Conservation (phyloP, 495 filamentous ascomycete species). For the Stereocaulon alpinum region DNA sequence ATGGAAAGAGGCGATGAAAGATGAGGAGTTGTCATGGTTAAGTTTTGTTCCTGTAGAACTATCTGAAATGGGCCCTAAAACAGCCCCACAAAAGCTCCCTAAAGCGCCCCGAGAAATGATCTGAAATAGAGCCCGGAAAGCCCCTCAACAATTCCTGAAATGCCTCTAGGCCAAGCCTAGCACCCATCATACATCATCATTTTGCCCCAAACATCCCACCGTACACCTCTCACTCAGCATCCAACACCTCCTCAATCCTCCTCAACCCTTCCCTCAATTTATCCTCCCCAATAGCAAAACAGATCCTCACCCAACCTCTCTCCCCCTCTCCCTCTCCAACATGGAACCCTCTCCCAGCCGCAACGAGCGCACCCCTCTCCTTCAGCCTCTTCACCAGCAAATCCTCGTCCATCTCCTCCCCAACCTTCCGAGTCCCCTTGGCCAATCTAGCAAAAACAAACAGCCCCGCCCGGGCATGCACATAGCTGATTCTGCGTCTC, state of each 20-base stretch:
- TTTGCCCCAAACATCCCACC: no score
- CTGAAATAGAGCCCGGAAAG: no score
- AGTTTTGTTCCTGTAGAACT: no score
- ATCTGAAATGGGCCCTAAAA: no score
- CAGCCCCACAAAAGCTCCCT: no score
- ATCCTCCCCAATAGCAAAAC: conserved; percentile 16
- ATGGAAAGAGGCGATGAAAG: no score
- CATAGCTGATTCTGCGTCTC: conserved; percentile 15
- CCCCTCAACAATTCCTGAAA: no score
- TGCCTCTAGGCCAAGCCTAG: no score
- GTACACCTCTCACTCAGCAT: background rate
- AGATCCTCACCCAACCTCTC: conserved; percentile 23
- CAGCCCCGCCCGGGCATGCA: conserved; percentile 20
- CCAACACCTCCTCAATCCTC: conserved; percentile 8
- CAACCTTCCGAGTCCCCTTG: no score
- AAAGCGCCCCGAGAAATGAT: no score
- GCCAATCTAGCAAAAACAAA: conserved; percentile 22
- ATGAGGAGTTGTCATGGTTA: no score
- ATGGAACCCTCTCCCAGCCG: conserved; percentile 16
- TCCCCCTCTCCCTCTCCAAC: conserved; percentile 21
- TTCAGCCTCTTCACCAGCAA: conserved; percentile 11
- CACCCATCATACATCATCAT: no score
- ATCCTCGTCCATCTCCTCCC: conserved; percentile 19
- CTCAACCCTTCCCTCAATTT: conserved; percentile 5
- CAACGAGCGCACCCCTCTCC: conserved; percentile 19